Conservation (phyloP, 2,329 filamentous ascomycete species). For the Fusarium pseudocircinatum region DNA sequence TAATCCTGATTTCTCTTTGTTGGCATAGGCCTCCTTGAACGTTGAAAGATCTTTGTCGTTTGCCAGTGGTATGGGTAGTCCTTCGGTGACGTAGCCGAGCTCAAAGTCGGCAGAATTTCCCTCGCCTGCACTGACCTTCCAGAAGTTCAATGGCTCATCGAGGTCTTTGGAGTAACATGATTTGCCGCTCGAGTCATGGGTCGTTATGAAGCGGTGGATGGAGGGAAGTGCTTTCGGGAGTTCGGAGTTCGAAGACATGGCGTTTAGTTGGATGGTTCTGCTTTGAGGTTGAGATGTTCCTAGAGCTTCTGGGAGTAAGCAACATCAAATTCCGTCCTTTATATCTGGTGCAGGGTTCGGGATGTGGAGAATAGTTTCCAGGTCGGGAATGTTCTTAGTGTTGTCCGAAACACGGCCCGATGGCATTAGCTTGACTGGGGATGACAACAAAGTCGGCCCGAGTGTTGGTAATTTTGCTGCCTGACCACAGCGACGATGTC, state of each 20-base stretch:
- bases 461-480: not conserved
- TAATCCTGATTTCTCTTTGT: not conserved
- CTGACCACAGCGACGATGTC: not conserved
- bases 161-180: not conserved
- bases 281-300: not conserved
- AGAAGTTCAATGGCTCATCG: not conserved
- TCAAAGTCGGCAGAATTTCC: not conserved
- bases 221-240: not conserved
- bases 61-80: not conserved
- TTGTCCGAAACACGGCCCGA: not conserved
- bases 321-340: not conserved
- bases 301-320: rapidly evolving
- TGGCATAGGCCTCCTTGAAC: not conserved
- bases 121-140: not conserved
- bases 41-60: not conserved
- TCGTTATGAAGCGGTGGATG: not conserved
- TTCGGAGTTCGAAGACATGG: not conserved
- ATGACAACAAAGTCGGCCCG: not conserved
- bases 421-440: not conserved
- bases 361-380: not conserved
- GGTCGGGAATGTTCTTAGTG: not conserved
- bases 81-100: not conserved
- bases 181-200: not conserved
- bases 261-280: no score
- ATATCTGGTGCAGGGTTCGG: not conserved